Percentiles rank a stretch among this genome's conserved stretches.
Evolutionary conservation across 768 basidiomycete species (phyloP).

Genomic region (Naganishia onofrii): DNA sequence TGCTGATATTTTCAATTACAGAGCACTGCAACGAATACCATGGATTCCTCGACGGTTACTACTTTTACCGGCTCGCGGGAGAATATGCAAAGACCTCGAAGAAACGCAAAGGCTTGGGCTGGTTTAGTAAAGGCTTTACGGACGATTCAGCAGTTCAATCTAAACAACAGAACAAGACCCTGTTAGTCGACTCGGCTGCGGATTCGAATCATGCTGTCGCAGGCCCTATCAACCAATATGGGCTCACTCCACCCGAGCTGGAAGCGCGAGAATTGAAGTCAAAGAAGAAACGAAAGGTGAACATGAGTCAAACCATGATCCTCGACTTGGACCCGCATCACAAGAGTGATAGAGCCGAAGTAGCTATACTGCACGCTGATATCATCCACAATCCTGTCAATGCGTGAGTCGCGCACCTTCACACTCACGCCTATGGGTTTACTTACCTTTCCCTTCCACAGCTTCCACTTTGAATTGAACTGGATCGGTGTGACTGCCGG

Average conservation of each 20-base stretch:
- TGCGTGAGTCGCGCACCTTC: constrained; percentile 54
- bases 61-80: constrained; percentile 78
- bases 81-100: constrained; percentile 64
- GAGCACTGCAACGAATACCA: constrained; percentile 76
- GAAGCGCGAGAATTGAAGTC: constrained; percentile 23
- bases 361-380: constrained; percentile 85
- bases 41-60: constrained; percentile 84
- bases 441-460: constrained; percentile 19
- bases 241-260: constrained; percentile 26
- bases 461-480: constrained; percentile 91
- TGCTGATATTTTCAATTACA: constrained; percentile 22
- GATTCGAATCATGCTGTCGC: background rate
- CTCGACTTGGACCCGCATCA: constrained; percentile 64
- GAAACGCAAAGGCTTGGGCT: constrained; percentile 65
- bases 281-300: constrained; percentile 42
- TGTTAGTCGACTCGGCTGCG: constrained; percentile 4
- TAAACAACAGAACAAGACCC: constrained; percentile 19
- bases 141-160: constrained; percentile 12
- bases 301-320: constrained; percentile 80
- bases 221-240: constrained; percentile 20
- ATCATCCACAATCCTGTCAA: constrained; percentile 92
- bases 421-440: background rate
- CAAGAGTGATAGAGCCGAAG: constrained; percentile 83
- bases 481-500: constrained; percentile 95
- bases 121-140: constrained; percentile 58